phyloP scores from a whole-genome alignment of 495 filamentous ascomycete species.

The Aspergillus sparsus region DNA sequence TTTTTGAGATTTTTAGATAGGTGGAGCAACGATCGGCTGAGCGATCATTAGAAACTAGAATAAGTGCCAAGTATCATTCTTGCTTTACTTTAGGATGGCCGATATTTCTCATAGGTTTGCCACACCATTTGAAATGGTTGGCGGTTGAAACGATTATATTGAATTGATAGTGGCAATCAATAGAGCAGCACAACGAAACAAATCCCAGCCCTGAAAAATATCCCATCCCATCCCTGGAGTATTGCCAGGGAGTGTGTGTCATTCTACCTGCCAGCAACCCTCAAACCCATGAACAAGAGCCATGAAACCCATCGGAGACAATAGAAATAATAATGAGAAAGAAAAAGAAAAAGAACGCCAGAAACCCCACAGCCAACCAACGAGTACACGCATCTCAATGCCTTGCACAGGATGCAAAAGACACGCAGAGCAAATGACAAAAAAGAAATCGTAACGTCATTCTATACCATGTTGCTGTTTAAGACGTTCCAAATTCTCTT shows the following conservation, averaged over 20 bases:
- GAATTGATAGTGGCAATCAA: slow-evolving; percentile 30
- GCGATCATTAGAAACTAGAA: slow-evolving; percentile 1
- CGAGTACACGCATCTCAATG: slow-evolving; percentile 43
- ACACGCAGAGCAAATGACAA: slow-evolving; percentile 38
- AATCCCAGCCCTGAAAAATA: slow-evolving; percentile 26
- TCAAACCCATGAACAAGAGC: slow-evolving; percentile 34
- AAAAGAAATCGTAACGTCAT: slow-evolving; percentile 57
- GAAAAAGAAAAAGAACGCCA: slow-evolving; percentile 40
- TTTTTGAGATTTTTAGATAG: no score
- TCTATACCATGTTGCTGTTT: slow-evolving; percentile 98
- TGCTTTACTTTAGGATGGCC: no score
- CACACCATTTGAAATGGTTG: slow-evolving; percentile 24
- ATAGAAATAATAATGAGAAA: not conserved
- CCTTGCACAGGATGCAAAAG: slow-evolving; percentile 32
- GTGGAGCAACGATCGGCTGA: not conserved
- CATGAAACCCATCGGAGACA: slow-evolving; percentile 35
- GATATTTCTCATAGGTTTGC: slow-evolving; percentile 22
- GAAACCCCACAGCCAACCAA: slow-evolving; percentile 50
- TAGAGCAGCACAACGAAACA: slow-evolving; percentile 23
- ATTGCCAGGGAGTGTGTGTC: slow-evolving; percentile 21
- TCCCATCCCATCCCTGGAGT: slow-evolving; percentile 28
- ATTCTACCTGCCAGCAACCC: slow-evolving; percentile 30
- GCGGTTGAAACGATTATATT: slow-evolving; percentile 31
- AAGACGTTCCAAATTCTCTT: slow-evolving; percentile 95
- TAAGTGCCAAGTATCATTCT: not conserved